Base-by-base conservation (phyloP, 345 rosid genomes). In the Microcos paniculata region DNA sequence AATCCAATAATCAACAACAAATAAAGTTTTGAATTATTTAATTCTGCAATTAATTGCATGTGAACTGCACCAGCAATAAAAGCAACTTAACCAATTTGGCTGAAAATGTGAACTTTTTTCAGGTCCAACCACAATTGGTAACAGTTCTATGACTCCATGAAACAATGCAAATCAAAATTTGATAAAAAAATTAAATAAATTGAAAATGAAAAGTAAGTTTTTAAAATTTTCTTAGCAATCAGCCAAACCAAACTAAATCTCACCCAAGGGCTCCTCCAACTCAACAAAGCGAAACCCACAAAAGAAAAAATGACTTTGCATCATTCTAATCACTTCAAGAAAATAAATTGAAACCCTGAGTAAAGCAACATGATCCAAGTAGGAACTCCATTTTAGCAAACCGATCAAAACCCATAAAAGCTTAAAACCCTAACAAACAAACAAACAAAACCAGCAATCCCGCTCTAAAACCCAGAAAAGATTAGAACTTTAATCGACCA, bases 261-360 rank as follows among this genome's bases (percentile, higher is more conserved):
- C 30, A 15, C 45, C 23, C 35, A 24, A 67, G n/a, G 6, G 12
- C 55, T 24, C 53, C 38, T 67, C 12, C 53, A 67, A 49, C 56
- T 67, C 71, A 46, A 49, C 15, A 69, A 68, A 48, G 30, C 10
- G 49, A 69, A 46, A 68, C 55, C 40, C 40, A 19, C 10, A 16
- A 26, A 45, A 66, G 18, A 46, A 49, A 28, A 68, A 69, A 48
- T 43, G 15, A 40, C 61, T 52, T 52, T 33, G 61, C 59, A 52
- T 52, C 62, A 8, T 68, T 53, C 31, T n/a, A 52, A 70, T 53
- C 19, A 51, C n/a, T 52, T 43, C 9, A 59, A 61, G 10, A 73
- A 49, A 24, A 46, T 23, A 46, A 61, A 59, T n/a, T 26, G 28
- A 61, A 73, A 73, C 71, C 76, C 76, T 58, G 61, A 15, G 35